Conservation (phyloP, 1,284 basidiomycete species). For the Volvariella volvacea region DNA sequence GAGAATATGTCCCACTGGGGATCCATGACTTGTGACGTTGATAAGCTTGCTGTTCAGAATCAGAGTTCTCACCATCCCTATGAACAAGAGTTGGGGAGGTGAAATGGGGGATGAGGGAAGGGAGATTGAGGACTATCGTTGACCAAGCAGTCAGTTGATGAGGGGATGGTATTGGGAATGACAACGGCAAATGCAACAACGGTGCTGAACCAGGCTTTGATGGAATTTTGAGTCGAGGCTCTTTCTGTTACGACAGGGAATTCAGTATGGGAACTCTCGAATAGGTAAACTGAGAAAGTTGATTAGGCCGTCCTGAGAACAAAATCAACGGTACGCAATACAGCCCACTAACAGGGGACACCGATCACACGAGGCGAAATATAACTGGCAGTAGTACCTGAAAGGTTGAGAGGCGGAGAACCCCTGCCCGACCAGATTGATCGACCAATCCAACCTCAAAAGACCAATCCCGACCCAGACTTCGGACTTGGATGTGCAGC, state of each 20-base stretch:
- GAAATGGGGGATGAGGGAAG: constrained; percentile 59
- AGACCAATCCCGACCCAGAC: constrained; percentile 62
- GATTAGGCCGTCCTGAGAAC: neutral
- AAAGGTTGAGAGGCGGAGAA: constrained; percentile 72
- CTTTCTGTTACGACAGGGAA: constrained; percentile 37
- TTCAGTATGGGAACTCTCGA: constrained; percentile 1
- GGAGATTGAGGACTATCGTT: constrained; percentile 57
- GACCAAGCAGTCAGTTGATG: constrained; percentile 67
- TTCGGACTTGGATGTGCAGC: constrained; percentile 70
- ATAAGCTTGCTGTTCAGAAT: constrained; percentile 10
- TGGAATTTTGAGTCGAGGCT: constrained; percentile 43
- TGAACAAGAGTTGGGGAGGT: constrained; percentile 27
- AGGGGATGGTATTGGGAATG: constrained; percentile 50
- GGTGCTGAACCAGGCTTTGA: constrained; percentile 28
- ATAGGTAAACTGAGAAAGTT: constrained; percentile 7
- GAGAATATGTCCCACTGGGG: constrained; percentile 55
- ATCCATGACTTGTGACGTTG: constrained; percentile 17
- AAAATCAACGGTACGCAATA: no score
- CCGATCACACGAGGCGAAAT: constrained; percentile 9
- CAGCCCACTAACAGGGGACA: neutral
- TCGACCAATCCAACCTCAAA: constrained; percentile 78
- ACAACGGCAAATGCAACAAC: constrained; percentile 68
- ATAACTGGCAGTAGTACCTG: constrained; percentile 51
- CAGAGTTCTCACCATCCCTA: no score
- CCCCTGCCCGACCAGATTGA: constrained; percentile 48